Evolutionary conservation across 257 asterid genomes (phyloP).

Genomic region (Dorcoceras hygrometricum): DNA sequence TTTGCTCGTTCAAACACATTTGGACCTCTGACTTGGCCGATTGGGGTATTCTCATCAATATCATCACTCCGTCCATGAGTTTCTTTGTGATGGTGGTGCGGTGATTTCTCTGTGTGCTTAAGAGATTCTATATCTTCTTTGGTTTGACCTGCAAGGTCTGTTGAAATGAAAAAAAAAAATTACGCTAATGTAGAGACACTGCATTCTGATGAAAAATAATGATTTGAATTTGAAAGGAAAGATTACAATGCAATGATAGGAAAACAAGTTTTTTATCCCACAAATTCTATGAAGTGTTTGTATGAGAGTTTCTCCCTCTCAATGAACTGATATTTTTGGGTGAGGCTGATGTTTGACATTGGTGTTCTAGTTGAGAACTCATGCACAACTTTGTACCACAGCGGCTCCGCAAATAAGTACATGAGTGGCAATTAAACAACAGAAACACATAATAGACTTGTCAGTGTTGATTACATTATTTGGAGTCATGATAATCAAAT

Average conservation of each 20-base stretch:
- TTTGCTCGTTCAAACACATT: conserved; percentile 75
- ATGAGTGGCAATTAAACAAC: too few relatives aligned
- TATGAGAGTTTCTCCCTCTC: not conserved
- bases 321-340: not conserved
- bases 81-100: conserved; percentile 50
- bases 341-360: not conserved
- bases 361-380: not conserved
- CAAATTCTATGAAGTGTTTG: too few relatives aligned
- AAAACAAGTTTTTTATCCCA: not conserved
- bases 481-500: not conserved
- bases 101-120: conserved; percentile 30
- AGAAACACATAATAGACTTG: not conserved
- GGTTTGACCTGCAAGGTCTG: conserved; percentile 24
- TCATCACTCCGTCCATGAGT: conserved; percentile 73
- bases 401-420: too few relatives aligned
- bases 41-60: conserved; percentile 52
- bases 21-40: conserved; percentile 62
- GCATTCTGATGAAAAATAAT: conserved; percentile 11
- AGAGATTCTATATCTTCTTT: conserved; percentile 36
- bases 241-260: not conserved
- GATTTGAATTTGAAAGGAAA: not conserved
- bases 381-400: too few relatives aligned
- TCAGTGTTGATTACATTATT: not conserved
- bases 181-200: conserved; percentile 29
- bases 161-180: conserved; percentile 26